Conservation (phyloP, 2,329 filamentous ascomycete species). For the Penicillium sp. region DNA sequence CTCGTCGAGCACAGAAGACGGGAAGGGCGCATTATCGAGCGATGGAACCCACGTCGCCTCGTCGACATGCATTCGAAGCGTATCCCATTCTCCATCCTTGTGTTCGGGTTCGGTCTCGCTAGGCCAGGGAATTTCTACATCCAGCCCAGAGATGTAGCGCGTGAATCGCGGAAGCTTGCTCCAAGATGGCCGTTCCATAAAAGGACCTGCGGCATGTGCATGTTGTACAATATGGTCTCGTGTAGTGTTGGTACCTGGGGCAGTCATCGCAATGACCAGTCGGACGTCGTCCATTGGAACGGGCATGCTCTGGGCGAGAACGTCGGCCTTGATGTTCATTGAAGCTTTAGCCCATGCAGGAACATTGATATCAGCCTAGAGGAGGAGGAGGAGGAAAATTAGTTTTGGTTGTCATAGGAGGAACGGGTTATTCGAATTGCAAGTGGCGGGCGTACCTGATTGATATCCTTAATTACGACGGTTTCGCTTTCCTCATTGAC, state of each 20-base stretch:
- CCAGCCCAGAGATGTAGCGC: conserved; percentile 61
- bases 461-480: conserved; percentile 57
- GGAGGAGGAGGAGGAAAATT: too few relatives aligned
- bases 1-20: conserved; percentile 72
- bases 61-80: conserved; percentile 68
- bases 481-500: conserved; percentile 53
- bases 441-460: conserved; percentile 48
- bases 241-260: conserved; percentile 57
- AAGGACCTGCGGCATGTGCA: conserved; percentile 52
- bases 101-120: conserved; percentile 47
- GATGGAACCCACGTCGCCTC: conserved; percentile 70
- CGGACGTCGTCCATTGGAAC: conserved; percentile 67
- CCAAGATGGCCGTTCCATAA: conserved; percentile 47
- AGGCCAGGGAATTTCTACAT: conserved; percentile 73
- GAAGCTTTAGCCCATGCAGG: conserved; percentile 35
- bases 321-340: conserved; percentile 37
- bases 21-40: conserved; percentile 71
- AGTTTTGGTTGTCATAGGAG: conserved; percentile 6
- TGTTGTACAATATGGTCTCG: conserved; percentile 74
- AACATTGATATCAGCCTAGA: conserved; percentile 40
- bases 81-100: conserved; percentile 61
- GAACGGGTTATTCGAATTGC: background rate
- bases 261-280: conserved; percentile 69
- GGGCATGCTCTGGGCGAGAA: conserved; percentile 49
- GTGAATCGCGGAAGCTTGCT: conserved; percentile 39